Evolutionary conservation across 106 monocot species (phyloP), one percentile per base, ranked within the genome.

Genomic region (Cymbidium sinense): DNA sequence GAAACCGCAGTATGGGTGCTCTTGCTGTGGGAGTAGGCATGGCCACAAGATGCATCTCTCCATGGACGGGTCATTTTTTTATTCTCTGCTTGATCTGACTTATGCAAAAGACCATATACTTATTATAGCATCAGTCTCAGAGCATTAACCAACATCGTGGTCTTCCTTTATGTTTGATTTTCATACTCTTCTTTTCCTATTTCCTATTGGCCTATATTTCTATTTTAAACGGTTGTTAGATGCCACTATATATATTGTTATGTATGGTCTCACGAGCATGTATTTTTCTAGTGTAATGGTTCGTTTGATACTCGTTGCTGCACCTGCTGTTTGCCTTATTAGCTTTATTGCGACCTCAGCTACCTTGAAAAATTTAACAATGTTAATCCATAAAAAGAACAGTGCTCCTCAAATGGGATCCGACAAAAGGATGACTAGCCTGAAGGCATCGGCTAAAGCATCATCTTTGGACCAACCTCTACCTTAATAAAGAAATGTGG

Each of bases 201-300:
- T 92, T 70, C 91, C 91, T 47, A 89, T 89, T 3, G 91, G 91
- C 50, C 74, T 92, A 23, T 92, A 92, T 69, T 92, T 92, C 73
- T 92, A 89, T 65, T 92, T 92, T 80, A 92, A 89, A 85, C 86
- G 83, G 25, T 79, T 92, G 74, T 87, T 89, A 31, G 91, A 92
- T 85, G 91, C 91, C 44, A 89, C 89, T 3, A 92, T 92, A 62
- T 92, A 89, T 47, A 74, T 92, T 64, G 91, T 92, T 21, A 92
- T 92, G 91, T 92, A 92, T 85, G 89, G 91, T 28, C 89, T 92
- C 34, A 92, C 91, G 55, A 92, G 91, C 81, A 86, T 92, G 89
- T 92, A 92, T 75, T 92, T 92, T 89, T 89, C 91, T 73, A 87
- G 91, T 55, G 91, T 92, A 75, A 92, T 92, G 91, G 91, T 92